phyloP scores from a whole-genome alignment of 2,329 filamentous ascomycete genomes.

The Verticillium tricorpus region DNA sequence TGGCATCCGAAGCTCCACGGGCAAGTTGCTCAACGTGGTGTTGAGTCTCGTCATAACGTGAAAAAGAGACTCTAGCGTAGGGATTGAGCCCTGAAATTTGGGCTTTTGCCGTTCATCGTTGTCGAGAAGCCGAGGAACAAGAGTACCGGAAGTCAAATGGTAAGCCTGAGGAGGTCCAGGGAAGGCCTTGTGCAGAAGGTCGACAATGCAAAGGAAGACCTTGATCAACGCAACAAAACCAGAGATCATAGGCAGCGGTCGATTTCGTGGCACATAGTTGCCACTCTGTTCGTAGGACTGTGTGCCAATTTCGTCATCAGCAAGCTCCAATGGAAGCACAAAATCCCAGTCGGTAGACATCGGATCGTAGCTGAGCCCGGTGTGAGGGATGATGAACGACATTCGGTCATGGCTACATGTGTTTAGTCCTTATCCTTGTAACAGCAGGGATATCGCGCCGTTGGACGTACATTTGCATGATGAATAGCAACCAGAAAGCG shows the following conservation, averaged over 20 bases:
- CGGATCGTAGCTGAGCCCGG: conserved; percentile 15
- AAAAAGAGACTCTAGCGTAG: neutral
- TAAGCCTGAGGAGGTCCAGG: conserved; percentile 7
- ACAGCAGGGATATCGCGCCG: neutral
- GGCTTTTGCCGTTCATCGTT: neutral
- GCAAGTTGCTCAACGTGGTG: neutral
- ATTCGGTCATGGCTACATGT: conserved; percentile 14
- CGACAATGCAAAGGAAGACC: conserved; percentile 14
- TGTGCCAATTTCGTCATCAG: conserved; percentile 8
- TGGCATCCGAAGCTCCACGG: neutral
- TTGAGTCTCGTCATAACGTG: conserved; percentile 1
- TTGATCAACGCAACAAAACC: conserved; percentile 16
- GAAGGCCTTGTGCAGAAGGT: conserved; percentile 10
- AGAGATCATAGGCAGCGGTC: conserved; percentile 8
- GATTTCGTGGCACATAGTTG: neutral
- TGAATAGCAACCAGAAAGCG: conserved; percentile 18
- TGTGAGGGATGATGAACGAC: conserved; percentile 12
- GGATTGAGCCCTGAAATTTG: neutral
- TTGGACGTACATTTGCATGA: conserved; percentile 14
- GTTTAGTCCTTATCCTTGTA: neutral
- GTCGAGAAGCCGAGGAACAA: neutral
- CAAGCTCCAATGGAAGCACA: conserved; percentile 13
- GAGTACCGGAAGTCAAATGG: neutral
- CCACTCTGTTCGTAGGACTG: neutral
- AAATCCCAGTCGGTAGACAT: conserved; percentile 17